Percentiles rank a stretch among this genome's conserved stretches.
Evolutionary conservation across 768 basidiomycete genomes (phyloP).

Genomic region (Pisolithus microcarpus): DNA sequence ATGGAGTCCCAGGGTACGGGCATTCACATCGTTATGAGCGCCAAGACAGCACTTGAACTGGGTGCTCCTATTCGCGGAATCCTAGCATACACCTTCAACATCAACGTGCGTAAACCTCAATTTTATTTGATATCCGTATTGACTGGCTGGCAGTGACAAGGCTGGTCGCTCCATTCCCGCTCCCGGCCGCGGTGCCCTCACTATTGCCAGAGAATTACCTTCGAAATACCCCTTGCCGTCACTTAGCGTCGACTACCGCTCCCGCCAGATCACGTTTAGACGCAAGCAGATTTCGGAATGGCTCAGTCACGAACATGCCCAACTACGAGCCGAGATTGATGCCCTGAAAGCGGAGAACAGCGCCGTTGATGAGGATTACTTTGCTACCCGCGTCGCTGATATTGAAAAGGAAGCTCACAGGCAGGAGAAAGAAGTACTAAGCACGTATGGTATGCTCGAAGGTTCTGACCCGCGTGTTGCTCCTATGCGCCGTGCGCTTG

Average conservation of each 20-base stretch:
- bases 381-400: conserved; percentile 69
- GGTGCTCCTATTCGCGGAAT: conserved; percentile 92
- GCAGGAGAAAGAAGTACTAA: conserved; percentile 91
- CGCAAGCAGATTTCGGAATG: conserved; percentile 92
- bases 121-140: not conserved
- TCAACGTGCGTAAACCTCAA: conserved; percentile 59
- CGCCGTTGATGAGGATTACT: conserved; percentile 54
- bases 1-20: conserved; percentile 98
- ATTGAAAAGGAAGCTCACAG: conserved; percentile 86
- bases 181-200: conserved; percentile 88
- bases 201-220: conserved; percentile 78
- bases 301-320: conserved; percentile 81
- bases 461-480: conserved; percentile 79
- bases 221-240: conserved; percentile 73
- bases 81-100: conserved; percentile 92
- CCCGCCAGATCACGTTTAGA: conserved; percentile 92
- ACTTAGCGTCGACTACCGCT: conserved; percentile 81
- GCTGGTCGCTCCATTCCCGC: conserved; percentile 97
- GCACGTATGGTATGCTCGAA: conserved; percentile 92
- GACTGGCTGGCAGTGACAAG: conserved; percentile 65
- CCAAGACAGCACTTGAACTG: conserved; percentile 90
- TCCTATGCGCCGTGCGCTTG: conserved; percentile 90
- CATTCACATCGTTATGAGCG: conserved; percentile 95
- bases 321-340: conserved; percentile 75
- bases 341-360: conserved; percentile 49